phyloP scores from a whole-genome alignment of 1,139 yeast genomes.

The Ogataea hybrid region DNA sequence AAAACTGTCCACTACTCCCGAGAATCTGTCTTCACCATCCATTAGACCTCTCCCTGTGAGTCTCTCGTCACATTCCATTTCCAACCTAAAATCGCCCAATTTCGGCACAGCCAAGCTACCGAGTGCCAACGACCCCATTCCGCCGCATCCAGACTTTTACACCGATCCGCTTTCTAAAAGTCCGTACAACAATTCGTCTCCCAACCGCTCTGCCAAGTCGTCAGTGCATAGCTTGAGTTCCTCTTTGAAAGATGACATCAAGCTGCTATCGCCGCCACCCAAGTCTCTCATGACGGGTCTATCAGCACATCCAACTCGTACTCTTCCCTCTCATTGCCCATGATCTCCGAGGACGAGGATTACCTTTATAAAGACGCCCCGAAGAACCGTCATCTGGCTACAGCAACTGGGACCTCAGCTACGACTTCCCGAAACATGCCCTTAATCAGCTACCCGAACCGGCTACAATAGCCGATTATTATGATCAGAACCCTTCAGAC shows the following conservation, averaged over 20 bases:
- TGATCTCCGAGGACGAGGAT: conserved; percentile 21
- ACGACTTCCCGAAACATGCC: conserved; percentile 1
- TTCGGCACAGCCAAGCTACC: conserved; percentile 2
- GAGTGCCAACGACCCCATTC: not conserved
- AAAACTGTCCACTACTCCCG: not conserved
- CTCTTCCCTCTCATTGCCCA: conserved; percentile 20
- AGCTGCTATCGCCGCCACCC: conserved; percentile 10
- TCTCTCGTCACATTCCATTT: conserved; percentile 5
- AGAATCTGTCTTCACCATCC: not conserved
- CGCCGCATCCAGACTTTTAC: conserved; percentile 11
- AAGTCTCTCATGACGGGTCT: conserved; percentile 3
- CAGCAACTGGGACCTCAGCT: not conserved
- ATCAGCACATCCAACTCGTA: conserved; percentile 14
- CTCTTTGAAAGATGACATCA: conserved; percentile 8
- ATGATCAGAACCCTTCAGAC: not conserved
- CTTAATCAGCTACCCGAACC: conserved; percentile 1
- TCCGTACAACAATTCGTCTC: conserved; percentile 9
- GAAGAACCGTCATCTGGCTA: not conserved
- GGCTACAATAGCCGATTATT: not conserved
- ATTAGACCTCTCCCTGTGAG: not conserved
- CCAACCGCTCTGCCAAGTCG: conserved; percentile 6
- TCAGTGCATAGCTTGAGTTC: conserved; percentile 8
- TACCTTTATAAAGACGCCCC: conserved; percentile 1
- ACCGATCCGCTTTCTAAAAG: conserved; percentile 10
- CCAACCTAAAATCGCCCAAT: conserved; percentile 12